Evolutionary conservation across 1,284 basidiomycete species (phyloP), one percentile per base, ranked within the genome.

Genomic region (Pulveroboletus sp.): DNA sequence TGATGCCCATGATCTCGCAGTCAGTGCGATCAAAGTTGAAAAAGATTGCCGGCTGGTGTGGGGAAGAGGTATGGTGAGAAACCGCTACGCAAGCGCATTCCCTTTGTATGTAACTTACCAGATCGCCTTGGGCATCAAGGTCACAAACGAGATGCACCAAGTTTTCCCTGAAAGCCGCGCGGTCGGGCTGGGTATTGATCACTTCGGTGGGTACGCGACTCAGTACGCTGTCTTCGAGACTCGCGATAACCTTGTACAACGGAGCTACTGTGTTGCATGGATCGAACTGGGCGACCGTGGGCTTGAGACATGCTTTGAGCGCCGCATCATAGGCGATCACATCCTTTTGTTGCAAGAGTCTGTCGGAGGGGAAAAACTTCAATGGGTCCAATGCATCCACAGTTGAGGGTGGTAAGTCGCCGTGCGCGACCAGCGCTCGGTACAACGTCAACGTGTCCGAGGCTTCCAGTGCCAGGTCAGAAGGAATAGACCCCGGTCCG

Each of bases 1-100:
- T 56, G 20, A 66, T 49, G 0, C 77, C 83, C 73, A 86, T 78
- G n/a, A 68, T 64, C 63, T 87, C 85, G 64, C 85, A 88, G 26
- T 76, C 73, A 17, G 74, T 71, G 25, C 86, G 79, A 61, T 87
- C 83, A 62, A 89, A 87, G 56, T 77, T 79, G 74, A 89, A 89
- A 22, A 89, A 65, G 9, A 89, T 79, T 0, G 85, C 87, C 4
- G 86, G 86, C 82, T 87, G 54, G 2, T 6, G 62, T 43, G 52
- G 39, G 33, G 62, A 33, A 58, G 43, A 29, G 58, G 22, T 8
- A 28, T 22, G 28, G 43, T 49, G 35, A 28, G 28, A 24, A 20
- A 11, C 11, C 28, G 25, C 2, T 14, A 6, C 17, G 15, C 10
- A n/a, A 10, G 4, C 14, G 4, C 24, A 31, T 26, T n/a, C 2